These are phyloP conservation scores for Centella asiatica DNA, from an alignment of 129 eudicot genomes.

Conservation along the genomic window DNA sequence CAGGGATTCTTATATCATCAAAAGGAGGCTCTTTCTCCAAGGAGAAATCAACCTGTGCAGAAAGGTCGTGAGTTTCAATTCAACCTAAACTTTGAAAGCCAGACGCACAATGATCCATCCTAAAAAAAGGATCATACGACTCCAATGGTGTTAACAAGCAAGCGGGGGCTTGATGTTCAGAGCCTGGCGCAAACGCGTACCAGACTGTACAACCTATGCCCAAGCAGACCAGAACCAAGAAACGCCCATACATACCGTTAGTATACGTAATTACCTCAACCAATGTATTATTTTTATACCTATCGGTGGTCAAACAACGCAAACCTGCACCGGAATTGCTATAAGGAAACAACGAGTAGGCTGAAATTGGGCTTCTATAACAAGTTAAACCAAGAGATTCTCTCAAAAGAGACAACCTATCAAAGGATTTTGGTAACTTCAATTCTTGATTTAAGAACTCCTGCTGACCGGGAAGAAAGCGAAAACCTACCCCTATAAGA, in stretches of 20 bases:
- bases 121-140: not conserved
- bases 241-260: not conserved
- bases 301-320: not conserved
- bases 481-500: not conserved
- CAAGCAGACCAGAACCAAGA: not conserved
- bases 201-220: constrained; percentile 2
- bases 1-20: not conserved
- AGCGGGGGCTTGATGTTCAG: not conserved
- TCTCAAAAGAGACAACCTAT: not conserved
- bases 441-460: not conserved
- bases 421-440: constrained; percentile 1
- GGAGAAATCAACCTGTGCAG: too few relatives aligned
- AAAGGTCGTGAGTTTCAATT: not conserved
- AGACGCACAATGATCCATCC: not conserved
- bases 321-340: not conserved
- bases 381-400: not conserved
- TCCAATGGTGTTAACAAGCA: not conserved
- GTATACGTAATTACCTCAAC: not conserved
- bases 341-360: not conserved
- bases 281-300: not conserved
- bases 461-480: not conserved
- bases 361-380: not conserved
- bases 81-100: not conserved
- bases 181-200: not conserved
- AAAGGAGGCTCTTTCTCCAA: not conserved